A percentile compares a stretch with the other conserved stretches of the same genome.
These are phyloP conservation scores for Daldinia sp. DNA, from an alignment of 2,329 filamentous ascomycete genomes.

Conservation along the genomic window DNA sequence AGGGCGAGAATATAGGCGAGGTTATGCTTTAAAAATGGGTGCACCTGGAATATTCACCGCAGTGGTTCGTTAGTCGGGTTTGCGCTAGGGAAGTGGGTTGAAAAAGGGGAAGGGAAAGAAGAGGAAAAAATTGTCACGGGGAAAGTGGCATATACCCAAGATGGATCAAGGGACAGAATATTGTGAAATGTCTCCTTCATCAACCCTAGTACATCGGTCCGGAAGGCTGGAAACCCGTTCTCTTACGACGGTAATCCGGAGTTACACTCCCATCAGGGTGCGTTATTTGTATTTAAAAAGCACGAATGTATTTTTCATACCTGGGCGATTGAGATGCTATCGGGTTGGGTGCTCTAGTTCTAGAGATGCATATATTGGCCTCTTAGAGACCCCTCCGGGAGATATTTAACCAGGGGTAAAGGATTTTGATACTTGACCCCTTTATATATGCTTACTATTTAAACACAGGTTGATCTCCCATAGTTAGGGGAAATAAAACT, in stretches of 20 bases:
- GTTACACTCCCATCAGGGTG: background rate
- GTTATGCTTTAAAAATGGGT: slow-evolving; percentile 61
- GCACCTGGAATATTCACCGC: background rate
- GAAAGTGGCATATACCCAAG: slow-evolving; percentile 10
- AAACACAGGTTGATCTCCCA: too few relatives aligned
- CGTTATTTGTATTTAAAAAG: background rate
- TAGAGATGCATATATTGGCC: background rate
- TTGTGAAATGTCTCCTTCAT: slow-evolving; percentile 64
- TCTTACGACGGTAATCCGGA: slow-evolving; percentile 3
- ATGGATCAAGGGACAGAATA: slow-evolving; percentile 61
- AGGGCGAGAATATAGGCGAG: slow-evolving; percentile 83
- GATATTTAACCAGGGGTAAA: too few relatives aligned
- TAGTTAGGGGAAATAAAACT: too few relatives aligned
- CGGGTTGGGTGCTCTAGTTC: background rate
- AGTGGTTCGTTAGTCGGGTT: background rate
- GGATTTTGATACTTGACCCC: too few relatives aligned
- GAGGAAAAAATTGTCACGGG: slow-evolving; percentile 1
- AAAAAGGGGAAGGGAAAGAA: background rate
- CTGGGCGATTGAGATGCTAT: background rate
- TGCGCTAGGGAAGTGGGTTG: background rate
- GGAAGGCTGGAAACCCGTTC: background rate
- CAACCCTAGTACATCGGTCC: slow-evolving; percentile 14
- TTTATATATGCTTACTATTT: too few relatives aligned
- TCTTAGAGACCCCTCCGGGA: too few relatives aligned
- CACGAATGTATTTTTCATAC: background rate